These are phyloP conservation scores for Gnomoniopsis sp. DNA, from an alignment of 2,329 filamentous ascomycete genomes.

Conservation along the genomic window DNA sequence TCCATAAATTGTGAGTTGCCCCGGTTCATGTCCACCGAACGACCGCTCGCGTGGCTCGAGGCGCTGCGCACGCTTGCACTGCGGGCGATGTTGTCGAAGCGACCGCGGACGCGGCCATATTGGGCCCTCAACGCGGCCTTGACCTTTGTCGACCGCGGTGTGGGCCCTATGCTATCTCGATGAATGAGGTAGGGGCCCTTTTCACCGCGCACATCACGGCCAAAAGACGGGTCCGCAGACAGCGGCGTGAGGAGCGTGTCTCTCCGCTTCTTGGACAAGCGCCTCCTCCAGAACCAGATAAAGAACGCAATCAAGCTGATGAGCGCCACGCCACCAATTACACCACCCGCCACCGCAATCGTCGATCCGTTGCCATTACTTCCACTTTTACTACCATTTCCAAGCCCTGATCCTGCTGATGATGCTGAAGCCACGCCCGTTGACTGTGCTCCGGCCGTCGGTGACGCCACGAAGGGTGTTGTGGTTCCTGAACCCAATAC, in stretches of 20 bases:
- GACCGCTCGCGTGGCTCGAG: slow-evolving; percentile 30
- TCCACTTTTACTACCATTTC: slow-evolving; percentile 10
- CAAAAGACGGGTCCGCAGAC: slow-evolving; percentile 28
- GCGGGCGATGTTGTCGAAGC: slow-evolving; percentile 28
- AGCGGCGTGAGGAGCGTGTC: slow-evolving; percentile 49
- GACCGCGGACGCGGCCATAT: slow-evolving; percentile 32
- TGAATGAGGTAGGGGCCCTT: slow-evolving; percentile 39
- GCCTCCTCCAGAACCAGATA: slow-evolving; percentile 49
- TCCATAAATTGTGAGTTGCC: slow-evolving; percentile 52
- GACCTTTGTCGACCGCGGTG: slow-evolving; percentile 39
- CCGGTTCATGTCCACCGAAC: slow-evolving; percentile 47
- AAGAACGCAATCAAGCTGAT: slow-evolving; percentile 44
- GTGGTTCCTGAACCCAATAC: slow-evolving; percentile 4
- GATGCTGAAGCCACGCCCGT: slow-evolving; percentile 18
- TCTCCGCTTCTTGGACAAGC: slow-evolving; percentile 37
- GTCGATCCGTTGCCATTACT: slow-evolving; percentile 31
- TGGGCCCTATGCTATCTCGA: slow-evolving; percentile 47
- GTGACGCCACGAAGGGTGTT: slow-evolving; percentile 15
- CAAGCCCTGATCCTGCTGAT: slow-evolving; percentile 20
- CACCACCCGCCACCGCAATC: slow-evolving; percentile 47
- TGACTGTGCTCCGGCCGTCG: slow-evolving; percentile 12
- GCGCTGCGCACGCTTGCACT: slow-evolving; percentile 15
- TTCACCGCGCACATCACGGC: slow-evolving; percentile 21
- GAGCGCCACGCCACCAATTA: slow-evolving; percentile 47
- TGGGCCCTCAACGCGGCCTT: slow-evolving; percentile 36